Conservation (phyloP, 441 rosid genomes). For the Eutrema salsugineum region DNA sequence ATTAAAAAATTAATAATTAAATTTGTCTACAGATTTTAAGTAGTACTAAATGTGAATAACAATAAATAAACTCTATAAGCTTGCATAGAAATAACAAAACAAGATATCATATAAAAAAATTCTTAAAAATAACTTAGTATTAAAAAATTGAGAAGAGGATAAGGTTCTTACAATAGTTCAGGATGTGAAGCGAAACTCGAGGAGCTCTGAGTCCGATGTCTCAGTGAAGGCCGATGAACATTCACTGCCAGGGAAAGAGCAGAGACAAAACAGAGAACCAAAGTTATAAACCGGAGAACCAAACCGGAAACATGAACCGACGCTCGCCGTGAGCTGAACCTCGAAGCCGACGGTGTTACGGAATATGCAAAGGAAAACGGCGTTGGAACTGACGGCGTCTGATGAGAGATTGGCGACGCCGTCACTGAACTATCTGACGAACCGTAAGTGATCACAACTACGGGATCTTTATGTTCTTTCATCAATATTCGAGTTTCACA, state of each 20-base stretch:
- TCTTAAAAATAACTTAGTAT: not conserved
- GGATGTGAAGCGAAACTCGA: slow-evolving; percentile 47
- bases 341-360: slow-evolving; percentile 32
- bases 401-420: slow-evolving; percentile 25
- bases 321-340: slow-evolving; percentile 28
- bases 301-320: slow-evolving; percentile 33
- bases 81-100: not conserved
- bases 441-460: slow-evolving; percentile 23
- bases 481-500: not conserved
- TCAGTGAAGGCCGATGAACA: slow-evolving; percentile 32
- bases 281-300: slow-evolving; percentile 46
- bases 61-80: not conserved
- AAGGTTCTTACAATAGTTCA: slow-evolving; percentile 52
- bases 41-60: not conserved
- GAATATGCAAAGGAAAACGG: slow-evolving; percentile 64
- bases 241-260: slow-evolving; percentile 51
- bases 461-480: slow-evolving; percentile 29
- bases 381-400: slow-evolving; percentile 35
- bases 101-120: not conserved
- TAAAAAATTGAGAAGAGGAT: slow-evolving; percentile 10
- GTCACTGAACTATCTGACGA: slow-evolving; percentile 13
- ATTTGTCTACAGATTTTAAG: too few species aligned
- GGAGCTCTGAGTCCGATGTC: slow-evolving; percentile 16
- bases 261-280: slow-evolving; percentile 56
- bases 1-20: too few species aligned